These are phyloP conservation scores for Pythium rhizo-oryzae DNA, from an alignment of 352 stramenopile species.

Conservation along the genomic window DNA sequence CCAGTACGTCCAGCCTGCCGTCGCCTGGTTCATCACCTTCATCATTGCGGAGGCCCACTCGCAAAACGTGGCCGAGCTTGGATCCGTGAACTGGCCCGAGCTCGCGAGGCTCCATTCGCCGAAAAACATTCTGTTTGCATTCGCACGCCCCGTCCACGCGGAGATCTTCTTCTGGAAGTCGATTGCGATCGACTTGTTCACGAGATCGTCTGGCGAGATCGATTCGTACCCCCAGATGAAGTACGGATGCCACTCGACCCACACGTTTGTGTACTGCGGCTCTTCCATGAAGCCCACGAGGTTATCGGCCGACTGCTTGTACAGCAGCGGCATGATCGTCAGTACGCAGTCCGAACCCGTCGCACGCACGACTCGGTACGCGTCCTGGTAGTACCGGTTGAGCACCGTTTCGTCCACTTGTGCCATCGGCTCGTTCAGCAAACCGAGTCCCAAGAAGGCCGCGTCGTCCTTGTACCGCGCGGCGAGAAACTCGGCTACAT, in stretches of 20 bases:
- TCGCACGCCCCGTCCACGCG: conserved; percentile 22
- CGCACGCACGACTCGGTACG: conserved; percentile 30
- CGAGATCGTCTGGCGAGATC: conserved; percentile 15
- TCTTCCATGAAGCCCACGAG: conserved; percentile 27
- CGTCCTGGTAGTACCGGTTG: conserved; percentile 39
- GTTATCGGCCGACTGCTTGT: conserved; percentile 25
- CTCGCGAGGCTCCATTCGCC: conserved; percentile 33
- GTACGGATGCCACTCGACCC: conserved; percentile 41
- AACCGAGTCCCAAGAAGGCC: conserved; percentile 39
- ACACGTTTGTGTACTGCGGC: conserved; percentile 31
- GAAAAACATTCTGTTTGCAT: conserved; percentile 35
- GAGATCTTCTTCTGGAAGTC: conserved; percentile 26
- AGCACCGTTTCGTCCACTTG: conserved; percentile 24
- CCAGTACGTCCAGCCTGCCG: conserved; percentile 31
- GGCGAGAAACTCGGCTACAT: conserved; percentile 34
- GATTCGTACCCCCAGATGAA: conserved; percentile 38
- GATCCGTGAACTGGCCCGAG: conserved; percentile 27
- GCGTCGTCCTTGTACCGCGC: conserved; percentile 36
- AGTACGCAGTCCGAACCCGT: conserved; percentile 35
- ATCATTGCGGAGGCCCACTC: conserved; percentile 19
- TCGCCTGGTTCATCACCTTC: conserved; percentile 26
- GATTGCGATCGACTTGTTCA: conserved; percentile 18
- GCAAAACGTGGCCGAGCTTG: conserved; percentile 7
- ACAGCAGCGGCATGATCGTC: conserved; percentile 32
- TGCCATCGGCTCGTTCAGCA: conserved; percentile 43